These are phyloP conservation scores for Emericellopsis cladophorae DNA, from an alignment of 2,329 filamentous ascomycete species.

Conservation along the genomic window DNA sequence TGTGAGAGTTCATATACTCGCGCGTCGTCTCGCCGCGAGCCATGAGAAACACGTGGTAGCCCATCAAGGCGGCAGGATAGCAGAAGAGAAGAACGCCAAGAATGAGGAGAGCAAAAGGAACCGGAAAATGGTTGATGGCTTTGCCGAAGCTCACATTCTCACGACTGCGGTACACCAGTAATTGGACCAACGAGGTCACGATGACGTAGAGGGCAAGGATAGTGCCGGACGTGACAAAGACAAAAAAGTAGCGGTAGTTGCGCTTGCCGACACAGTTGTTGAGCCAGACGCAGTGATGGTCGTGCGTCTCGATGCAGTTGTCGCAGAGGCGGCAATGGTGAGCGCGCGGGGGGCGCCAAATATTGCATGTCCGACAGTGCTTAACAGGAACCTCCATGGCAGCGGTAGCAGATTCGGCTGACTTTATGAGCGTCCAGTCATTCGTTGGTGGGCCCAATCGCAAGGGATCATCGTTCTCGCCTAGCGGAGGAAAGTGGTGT, in stretches of 20 bases:
- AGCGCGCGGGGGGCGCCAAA: constrained; percentile 90
- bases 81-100: constrained; percentile 62
- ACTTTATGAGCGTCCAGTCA: constrained; percentile 87
- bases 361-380: constrained; percentile 94
- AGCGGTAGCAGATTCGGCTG: constrained; percentile 58
- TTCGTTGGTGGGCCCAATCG: constrained; percentile 74
- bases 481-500: constrained; percentile 69
- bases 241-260: constrained; percentile 97
- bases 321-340: constrained; percentile 96
- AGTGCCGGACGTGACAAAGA: constrained; percentile 73
- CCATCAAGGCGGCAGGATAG: constrained; percentile 74
- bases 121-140: constrained; percentile 58
- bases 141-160: constrained; percentile 54
- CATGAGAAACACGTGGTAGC: constrained; percentile 87
- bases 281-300: constrained; percentile 97
- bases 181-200: constrained; percentile 66
- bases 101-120: constrained; percentile 80
- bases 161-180: constrained; percentile 56
- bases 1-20: constrained; percentile 92
- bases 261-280: constrained; percentile 96
- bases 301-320: constrained; percentile 92
- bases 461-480: constrained; percentile 69
- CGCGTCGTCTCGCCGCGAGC: constrained; percentile 86
- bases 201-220: constrained; percentile 66
- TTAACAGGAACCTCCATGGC: constrained; percentile 98